These are phyloP conservation scores for Epichloe amarillans DNA, from an alignment of 2,329 filamentous ascomycete species.

Conservation along the genomic window DNA sequence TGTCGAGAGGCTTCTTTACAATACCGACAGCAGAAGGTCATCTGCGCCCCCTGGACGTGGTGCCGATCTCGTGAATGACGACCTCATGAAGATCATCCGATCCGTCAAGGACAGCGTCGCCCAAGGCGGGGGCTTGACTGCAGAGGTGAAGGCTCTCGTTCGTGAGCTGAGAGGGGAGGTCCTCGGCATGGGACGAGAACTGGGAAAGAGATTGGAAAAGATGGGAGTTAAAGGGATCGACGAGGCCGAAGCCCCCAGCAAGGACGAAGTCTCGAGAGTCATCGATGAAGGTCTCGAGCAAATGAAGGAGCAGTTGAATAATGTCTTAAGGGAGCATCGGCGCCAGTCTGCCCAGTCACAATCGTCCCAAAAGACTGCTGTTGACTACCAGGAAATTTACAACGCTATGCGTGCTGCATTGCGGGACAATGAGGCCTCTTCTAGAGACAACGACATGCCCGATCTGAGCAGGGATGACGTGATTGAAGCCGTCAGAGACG, in stretches of 20 bases:
- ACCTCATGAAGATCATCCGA: conserved; percentile 69
- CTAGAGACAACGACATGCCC: conserved; percentile 21
- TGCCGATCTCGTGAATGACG: conserved; percentile 54
- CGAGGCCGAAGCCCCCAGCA: conserved; percentile 38
- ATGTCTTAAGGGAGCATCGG: conserved; percentile 62
- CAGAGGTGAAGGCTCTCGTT: conserved; percentile 82
- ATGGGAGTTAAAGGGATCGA: conserved; percentile 33
- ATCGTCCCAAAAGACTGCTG: conserved; percentile 42
- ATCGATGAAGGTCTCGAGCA: conserved; percentile 70
- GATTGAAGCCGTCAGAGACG: conserved; percentile 73
- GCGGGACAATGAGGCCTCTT: conserved; percentile 42
- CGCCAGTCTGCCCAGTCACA: conserved; percentile 53
- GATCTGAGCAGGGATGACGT: conserved; percentile 66
- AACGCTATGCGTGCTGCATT: conserved; percentile 68
- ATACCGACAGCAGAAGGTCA: conserved; percentile 27
- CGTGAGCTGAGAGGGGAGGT: conserved; percentile 86
- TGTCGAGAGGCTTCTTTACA: conserved; percentile 32
- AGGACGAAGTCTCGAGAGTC: conserved; percentile 60
- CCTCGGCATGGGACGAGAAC: conserved; percentile 83
- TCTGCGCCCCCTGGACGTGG: conserved; percentile 28
- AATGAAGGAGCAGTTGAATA: conserved; percentile 72
- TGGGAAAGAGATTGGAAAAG: conserved; percentile 75
- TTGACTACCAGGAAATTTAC: conserved; percentile 78
- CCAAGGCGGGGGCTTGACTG: conserved; percentile 77
- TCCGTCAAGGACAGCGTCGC: conserved; percentile 85